Percentiles rank a stretch among this genome's conserved stretches.
These are phyloP conservation scores for Starmerella bombicola DNA, from an alignment of 805 yeast genomes.

Conservation along the genomic window DNA sequence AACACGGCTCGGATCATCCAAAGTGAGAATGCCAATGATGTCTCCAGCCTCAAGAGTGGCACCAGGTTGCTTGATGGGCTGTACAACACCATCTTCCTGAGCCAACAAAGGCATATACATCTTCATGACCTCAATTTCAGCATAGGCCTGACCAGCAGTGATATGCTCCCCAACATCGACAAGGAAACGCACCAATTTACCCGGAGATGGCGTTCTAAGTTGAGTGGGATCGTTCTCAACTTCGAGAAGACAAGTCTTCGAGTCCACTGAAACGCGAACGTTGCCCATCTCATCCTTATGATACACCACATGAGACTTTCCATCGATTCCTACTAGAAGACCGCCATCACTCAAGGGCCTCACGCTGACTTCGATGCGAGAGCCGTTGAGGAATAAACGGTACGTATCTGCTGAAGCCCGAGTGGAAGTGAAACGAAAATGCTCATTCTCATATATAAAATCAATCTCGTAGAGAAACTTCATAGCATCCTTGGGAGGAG, in stretches of 20 bases:
- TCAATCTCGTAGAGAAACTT: constrained; percentile 87
- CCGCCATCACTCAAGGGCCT: constrained; percentile 93
- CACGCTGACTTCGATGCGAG: constrained; percentile 76
- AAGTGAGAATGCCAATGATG: constrained; percentile 81
- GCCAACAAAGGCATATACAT: constrained; percentile 98
- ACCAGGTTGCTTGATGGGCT: constrained; percentile 93
- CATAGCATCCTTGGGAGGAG: constrained; percentile 66
- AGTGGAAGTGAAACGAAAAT: constrained; percentile 92
- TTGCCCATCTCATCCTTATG: constrained; percentile 97
- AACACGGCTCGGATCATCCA: constrained; percentile 94
- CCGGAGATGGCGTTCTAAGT: constrained; percentile 97
- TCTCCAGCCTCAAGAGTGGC: constrained; percentile 96
- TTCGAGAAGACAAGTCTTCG: constrained; percentile 88
- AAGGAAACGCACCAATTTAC: constrained; percentile 84
- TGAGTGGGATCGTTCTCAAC: constrained; percentile 97
- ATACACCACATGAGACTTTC: constrained; percentile 87
- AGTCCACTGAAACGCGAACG: constrained; percentile 86
- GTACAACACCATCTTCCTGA: constrained; percentile 85
- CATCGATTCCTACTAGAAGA: constrained; percentile 71
- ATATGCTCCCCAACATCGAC: constrained; percentile 95
- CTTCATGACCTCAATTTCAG: constrained; percentile 99
- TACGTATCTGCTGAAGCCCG: constrained; percentile 76
- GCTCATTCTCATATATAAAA: constrained; percentile 85
- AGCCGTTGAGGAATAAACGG: constrained; percentile 86
- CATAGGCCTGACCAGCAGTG: constrained; percentile 81